A percentile compares a stretch with the other conserved stretches of the same genome.
These are phyloP conservation scores for Fusarium virguliforme DNA, from an alignment of 2,329 filamentous ascomycete species.

Conservation along the genomic window DNA sequence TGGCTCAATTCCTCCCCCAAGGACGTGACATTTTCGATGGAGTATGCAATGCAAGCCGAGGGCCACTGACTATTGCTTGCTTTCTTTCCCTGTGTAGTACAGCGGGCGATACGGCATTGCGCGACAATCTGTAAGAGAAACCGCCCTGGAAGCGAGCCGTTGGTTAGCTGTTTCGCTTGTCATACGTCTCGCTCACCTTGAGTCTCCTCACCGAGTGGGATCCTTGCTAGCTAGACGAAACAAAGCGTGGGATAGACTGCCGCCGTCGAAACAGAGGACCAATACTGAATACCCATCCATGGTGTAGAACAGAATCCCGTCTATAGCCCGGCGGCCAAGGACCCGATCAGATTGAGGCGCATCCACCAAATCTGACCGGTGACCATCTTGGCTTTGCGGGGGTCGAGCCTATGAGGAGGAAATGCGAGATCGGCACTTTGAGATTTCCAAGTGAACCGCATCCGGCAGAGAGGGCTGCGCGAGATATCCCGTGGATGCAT, in stretches of 20 bases:
- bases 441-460: constrained; percentile 23
- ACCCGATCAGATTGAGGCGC: constrained; percentile 29
- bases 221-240: constrained; percentile 1
- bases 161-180: constrained; percentile 4
- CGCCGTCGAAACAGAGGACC: background rate
- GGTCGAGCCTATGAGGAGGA: constrained; percentile 26
- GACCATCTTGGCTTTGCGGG: constrained; percentile 29
- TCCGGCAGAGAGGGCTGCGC: constrained; percentile 19
- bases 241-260: background rate
- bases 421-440: constrained; percentile 45
- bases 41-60: constrained; percentile 41
- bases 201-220: background rate
- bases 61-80: constrained; percentile 15
- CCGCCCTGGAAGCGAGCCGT: constrained; percentile 12
- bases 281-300: background rate
- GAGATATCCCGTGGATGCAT: constrained; percentile 21
- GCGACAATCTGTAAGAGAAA: constrained; percentile 33
- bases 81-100: constrained; percentile 18
- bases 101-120: constrained; percentile 13
- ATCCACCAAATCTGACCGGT: constrained; percentile 24
- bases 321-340: constrained; percentile 9
- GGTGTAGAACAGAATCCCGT: background rate
- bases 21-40: constrained; percentile 35
- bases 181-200: background rate
- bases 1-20: constrained; percentile 48